Evolutionary conservation across 2,329 filamentous ascomycete species (phyloP), one percentile per base, ranked within the genome.

Genomic region (Arthrinium phaeospermum): DNA sequence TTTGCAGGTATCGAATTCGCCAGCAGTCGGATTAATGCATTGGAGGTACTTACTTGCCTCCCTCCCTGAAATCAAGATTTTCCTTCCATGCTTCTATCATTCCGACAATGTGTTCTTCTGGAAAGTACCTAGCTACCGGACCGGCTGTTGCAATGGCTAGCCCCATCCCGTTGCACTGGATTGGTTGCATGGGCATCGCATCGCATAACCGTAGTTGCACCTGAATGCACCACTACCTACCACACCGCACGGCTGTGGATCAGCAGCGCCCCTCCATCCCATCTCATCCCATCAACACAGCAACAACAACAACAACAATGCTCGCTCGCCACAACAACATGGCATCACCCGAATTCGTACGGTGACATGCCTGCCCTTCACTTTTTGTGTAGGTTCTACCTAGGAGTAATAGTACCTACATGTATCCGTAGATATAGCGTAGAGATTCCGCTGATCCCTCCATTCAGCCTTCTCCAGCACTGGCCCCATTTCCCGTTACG

Each of bases 131-230:
- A 53, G 7, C n/a, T 53, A 37, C 53, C 30, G 53, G 51, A 57
- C 51, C 51, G 51, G 51, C 51, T 57, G 53, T 61, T 61, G 53
- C 53, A 22, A 61, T 34, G 14, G 30, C 10, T 12, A 19, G 53
- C 53, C 53, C 53, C 53, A 57, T 57, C 51, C 51, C 51, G 14
- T 34, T 30, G 51, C 27, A 30, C 14, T 57, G 51, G 53, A 61
- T 61, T 61, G 53, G 53, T 37, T 61, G 19, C 53, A 37, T 37
- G 5, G 53, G 30, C 53, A 37, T 61, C 53, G 53, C 57, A 64
- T 64, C 57, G 57, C 57, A 64, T 64, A 64, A 41, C 57, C 34
- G 57, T 22, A 64, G 57, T 19, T 64, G 57, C 57, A 64, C 57
- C 57, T 64, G 57, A 64, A 41, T 64, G 57, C 57, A 64, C 57